phyloP scores from a whole-genome alignment of 2,329 filamentous ascomycete species.

The Penicillium sp. region DNA sequence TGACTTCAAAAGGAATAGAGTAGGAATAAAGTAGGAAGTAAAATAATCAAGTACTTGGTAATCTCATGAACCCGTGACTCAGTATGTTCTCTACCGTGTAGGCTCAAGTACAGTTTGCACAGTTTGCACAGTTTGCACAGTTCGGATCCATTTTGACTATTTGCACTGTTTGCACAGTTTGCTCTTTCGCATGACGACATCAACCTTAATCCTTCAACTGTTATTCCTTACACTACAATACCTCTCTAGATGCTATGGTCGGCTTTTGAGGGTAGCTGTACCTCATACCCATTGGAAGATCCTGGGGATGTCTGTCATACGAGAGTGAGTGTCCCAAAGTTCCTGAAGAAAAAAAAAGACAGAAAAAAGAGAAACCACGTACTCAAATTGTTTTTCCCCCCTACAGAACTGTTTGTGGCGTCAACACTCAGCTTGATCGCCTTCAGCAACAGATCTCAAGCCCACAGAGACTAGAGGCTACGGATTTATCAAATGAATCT shows the following conservation, averaged over 20 bases:
- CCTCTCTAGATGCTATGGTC: neutral
- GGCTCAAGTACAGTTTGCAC: neutral
- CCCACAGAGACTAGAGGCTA: constrained; percentile 18
- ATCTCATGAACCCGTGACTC: neutral
- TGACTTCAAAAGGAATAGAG: too few relatives aligned
- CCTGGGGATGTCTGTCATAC: constrained; percentile 23
- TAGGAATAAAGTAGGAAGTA: too few relatives aligned
- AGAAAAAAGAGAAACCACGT: neutral
- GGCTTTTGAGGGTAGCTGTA: neutral
- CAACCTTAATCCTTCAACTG: neutral
- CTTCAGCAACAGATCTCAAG: constrained; percentile 47
- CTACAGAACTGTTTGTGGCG: constrained; percentile 53
- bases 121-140: neutral
- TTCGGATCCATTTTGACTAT: neutral
- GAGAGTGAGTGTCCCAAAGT: constrained; percentile 16
- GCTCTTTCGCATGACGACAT: neutral
- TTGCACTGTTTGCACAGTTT: neutral
- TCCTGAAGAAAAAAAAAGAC: neutral
- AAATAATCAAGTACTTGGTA: neutral
- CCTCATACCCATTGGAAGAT: neutral
- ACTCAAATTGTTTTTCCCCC: neutral
- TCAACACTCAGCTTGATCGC: constrained; percentile 59
- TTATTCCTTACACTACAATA: neutral
- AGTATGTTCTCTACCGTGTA: constrained; percentile 6
- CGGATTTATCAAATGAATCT: constrained; percentile 18